These are phyloP conservation scores for Henningerozyma blattae DNA, from an alignment of 805 yeast genomes.

Conservation along the genomic window DNA sequence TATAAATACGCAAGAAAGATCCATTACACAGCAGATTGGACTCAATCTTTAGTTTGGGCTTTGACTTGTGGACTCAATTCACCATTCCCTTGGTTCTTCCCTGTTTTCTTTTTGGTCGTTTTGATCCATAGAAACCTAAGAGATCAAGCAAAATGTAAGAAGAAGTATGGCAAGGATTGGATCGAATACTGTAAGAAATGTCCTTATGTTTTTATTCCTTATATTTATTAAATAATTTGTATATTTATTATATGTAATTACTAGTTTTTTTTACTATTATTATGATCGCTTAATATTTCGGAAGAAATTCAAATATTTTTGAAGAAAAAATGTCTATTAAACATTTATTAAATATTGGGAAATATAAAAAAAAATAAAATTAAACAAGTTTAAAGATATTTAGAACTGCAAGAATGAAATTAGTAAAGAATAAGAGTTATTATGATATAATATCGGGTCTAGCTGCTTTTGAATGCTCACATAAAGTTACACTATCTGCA, in stretches of 20 bases:
- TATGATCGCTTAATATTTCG: too few relatives aligned
- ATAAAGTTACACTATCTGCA: conserved; percentile 14
- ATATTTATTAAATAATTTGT: conserved; percentile 49
- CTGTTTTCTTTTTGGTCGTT: conserved; percentile 77
- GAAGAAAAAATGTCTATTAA: background rate
- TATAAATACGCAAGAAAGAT: conserved; percentile 84
- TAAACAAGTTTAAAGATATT: background rate
- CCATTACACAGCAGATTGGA: conserved; percentile 90
- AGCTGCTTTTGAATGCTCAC: conserved; percentile 21
- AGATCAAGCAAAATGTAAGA: conserved; percentile 73
- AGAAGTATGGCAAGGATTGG: conserved; percentile 94
- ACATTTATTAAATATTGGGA: background rate
- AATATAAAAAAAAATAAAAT: background rate
- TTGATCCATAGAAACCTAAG: conserved; percentile 81
- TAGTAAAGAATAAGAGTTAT: conserved; percentile 9
- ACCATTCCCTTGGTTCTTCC: conserved; percentile 94
- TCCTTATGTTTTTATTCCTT: conserved; percentile 88
- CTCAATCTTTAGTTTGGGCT: conserved; percentile 86
- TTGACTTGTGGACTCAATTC: conserved; percentile 78
- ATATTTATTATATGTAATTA: too few relatives aligned
- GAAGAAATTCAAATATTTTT: background rate
- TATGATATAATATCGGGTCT: conserved; percentile 22
- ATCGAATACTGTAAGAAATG: conserved; percentile 71
- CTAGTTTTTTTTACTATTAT: too few relatives aligned
- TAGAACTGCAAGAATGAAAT: background rate